These are phyloP conservation scores for Suhomyces taliae DNA, from an alignment of 1,139 yeast genomes.

Conservation along the genomic window DNA sequence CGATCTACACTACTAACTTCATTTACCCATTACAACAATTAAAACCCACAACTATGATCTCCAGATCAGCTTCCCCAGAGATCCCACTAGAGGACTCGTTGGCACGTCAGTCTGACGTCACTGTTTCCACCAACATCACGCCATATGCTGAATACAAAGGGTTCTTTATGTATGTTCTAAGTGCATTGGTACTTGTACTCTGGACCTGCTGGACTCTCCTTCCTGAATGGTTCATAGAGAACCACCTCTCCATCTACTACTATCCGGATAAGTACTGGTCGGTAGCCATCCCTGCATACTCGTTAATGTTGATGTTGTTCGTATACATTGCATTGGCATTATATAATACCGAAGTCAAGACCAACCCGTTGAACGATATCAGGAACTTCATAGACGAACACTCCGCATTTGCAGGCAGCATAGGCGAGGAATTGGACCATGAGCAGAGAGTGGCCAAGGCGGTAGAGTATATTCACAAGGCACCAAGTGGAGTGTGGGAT, in stretches of 20 bases:
- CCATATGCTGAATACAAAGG: conserved; percentile 81
- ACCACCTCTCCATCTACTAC: conserved; percentile 59
- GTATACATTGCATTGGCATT: conserved; percentile 67
- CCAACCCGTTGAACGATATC: conserved; percentile 57
- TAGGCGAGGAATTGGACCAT: conserved; percentile 12
- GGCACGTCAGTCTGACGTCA: conserved; percentile 76
- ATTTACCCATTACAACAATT: neutral
- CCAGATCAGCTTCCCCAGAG: conserved; percentile 48
- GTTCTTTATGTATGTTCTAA: conserved; percentile 69
- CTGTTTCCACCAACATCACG: conserved; percentile 63
- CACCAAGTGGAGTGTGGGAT: conserved; percentile 85
- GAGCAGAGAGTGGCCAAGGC: conserved; percentile 17
- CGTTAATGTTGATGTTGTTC: conserved; percentile 69
- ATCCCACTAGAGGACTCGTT: conserved; percentile 51
- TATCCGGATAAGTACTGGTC: conserved; percentile 92
- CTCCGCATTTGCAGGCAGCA: conserved; percentile 48
- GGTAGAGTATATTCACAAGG: conserved; percentile 42
- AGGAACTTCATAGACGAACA: conserved; percentile 69
- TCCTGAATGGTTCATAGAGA: conserved; percentile 54
- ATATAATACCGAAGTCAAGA: conserved; percentile 72
- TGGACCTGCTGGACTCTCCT: conserved; percentile 72
- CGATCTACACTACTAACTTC: neutral
- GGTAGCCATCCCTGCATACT: conserved; percentile 67
- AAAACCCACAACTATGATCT: neutral
- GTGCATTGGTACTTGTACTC: conserved; percentile 48